Evolutionary conservation across 1,139 yeast genomes (phyloP).

Genomic region (Nakaseomyces sp.): DNA sequence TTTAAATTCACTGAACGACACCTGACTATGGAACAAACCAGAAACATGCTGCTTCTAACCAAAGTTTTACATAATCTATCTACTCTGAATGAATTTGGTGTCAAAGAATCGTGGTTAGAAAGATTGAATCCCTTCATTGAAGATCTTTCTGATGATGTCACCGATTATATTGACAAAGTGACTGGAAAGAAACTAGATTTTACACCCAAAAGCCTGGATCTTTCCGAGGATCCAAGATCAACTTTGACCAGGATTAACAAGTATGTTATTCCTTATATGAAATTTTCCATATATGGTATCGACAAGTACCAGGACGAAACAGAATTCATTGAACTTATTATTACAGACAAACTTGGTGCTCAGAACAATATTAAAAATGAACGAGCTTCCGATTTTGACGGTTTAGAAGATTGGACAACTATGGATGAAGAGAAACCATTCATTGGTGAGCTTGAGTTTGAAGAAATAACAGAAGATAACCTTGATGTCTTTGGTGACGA

Average conservation of each 20-base stretch:
- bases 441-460: slow-evolving; percentile 30
- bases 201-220: slow-evolving; percentile 47
- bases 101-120: slow-evolving; percentile 76
- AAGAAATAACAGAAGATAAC: slow-evolving; percentile 28
- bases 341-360: slow-evolving; percentile 14
- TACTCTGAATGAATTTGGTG: slow-evolving; percentile 61
- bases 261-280: slow-evolving; percentile 47
- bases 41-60: slow-evolving; percentile 76
- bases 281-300: slow-evolving; percentile 59
- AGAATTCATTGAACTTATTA: slow-evolving; percentile 44
- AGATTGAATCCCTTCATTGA: slow-evolving; percentile 60
- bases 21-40: slow-evolving; percentile 60
- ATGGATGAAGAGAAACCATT: slow-evolving; percentile 9
- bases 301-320: slow-evolving; percentile 57
- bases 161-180: slow-evolving; percentile 61
- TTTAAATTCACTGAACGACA: slow-evolving; percentile 65
- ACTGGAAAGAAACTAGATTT: slow-evolving; percentile 66
- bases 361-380: slow-evolving; percentile 8
- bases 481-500: slow-evolving; percentile 29
- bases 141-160: slow-evolving; percentile 48
- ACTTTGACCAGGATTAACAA: slow-evolving; percentile 32
- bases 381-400: slow-evolving; percentile 5
- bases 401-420: slow-evolving; percentile 4
- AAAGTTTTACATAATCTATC: slow-evolving; percentile 75
- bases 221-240: slow-evolving; percentile 31